Percentiles rank a stretch among this genome's conserved stretches.
These are phyloP conservation scores for Penicillium alfredii DNA, from an alignment of 495 filamentous ascomycete species.

Conservation along the genomic window DNA sequence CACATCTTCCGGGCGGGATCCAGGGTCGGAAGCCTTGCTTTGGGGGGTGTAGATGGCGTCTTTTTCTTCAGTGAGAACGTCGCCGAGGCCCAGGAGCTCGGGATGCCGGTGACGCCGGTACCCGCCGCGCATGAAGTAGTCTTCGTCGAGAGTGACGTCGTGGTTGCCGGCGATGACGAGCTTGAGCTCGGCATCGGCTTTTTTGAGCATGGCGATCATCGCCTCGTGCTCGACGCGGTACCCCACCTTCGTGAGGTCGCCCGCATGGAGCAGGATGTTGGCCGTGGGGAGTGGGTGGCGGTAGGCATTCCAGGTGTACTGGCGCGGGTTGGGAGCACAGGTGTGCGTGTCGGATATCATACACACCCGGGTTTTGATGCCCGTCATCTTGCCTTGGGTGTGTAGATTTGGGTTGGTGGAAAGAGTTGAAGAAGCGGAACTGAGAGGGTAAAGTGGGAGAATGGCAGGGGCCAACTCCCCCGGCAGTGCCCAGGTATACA, in stretches of 20 bases:
- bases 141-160: slow-evolving; percentile 63
- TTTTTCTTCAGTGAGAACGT: slow-evolving; percentile 8
- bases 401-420: background rate
- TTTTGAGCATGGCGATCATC: slow-evolving; percentile 48
- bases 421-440: too few species aligned
- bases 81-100: slow-evolving; percentile 11
- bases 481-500: too few species aligned
- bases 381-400: slow-evolving; percentile 12
- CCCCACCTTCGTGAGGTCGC: slow-evolving; percentile 65
- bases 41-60: slow-evolving; percentile 7
- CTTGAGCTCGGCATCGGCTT: slow-evolving; percentile 60
- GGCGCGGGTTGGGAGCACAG: slow-evolving; percentile 22
- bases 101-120: slow-evolving; percentile 28
- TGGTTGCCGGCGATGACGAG: slow-evolving; percentile 80
- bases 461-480: too few species aligned
- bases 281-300: slow-evolving; percentile 45
- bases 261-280: slow-evolving; percentile 67
- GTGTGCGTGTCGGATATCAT: slow-evolving; percentile 63
- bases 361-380: slow-evolving; percentile 45
- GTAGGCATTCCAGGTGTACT: slow-evolving; percentile 29
- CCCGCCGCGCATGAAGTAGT: slow-evolving; percentile 38
- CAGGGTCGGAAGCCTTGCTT: background rate
- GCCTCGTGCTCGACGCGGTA: slow-evolving; percentile 47
- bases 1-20: slow-evolving; percentile 5
- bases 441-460: too few species aligned